Percentiles rank a stretch among this genome's conserved stretches.
Evolutionary conservation across 345 rosid genomes (phyloP).

Genomic region (Syzygium jambos): DNA sequence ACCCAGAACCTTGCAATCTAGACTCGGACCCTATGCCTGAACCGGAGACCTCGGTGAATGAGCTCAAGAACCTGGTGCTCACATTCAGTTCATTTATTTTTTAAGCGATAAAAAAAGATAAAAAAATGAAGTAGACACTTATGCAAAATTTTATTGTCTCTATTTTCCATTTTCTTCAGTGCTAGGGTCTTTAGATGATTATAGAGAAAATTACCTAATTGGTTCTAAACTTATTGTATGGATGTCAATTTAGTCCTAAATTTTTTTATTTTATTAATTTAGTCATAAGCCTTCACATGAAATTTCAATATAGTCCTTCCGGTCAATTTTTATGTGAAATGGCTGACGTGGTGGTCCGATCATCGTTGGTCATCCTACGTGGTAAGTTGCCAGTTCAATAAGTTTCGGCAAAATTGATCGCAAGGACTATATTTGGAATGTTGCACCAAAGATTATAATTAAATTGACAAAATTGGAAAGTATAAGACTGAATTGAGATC

Average conservation of each 20-base stretch:
- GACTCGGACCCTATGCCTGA: rapidly evolving
- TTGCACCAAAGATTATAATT: neutral
- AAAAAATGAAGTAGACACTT: neutral
- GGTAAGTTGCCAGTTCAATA: neutral
- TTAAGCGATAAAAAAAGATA: too few species aligned
- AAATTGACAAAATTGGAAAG: neutral
- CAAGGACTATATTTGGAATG: neutral
- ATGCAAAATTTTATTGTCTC: neutral
- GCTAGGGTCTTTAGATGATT: neutral
- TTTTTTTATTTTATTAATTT: neutral
- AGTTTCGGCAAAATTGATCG: neutral
- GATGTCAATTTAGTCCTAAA: rapidly evolving
- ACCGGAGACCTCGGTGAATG: neutral
- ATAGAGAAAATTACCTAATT: neutral
- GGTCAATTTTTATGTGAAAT: neutral
- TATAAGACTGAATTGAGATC: neutral
- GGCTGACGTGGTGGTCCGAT: neutral
- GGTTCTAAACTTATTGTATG: neutral
- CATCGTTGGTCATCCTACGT: rapidly evolving
- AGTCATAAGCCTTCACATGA: neutral
- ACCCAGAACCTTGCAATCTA: neutral
- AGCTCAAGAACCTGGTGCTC: neutral
- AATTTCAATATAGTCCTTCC: neutral
- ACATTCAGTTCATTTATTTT: too few species aligned
- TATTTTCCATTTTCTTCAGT: neutral